Conservation (phyloP, 1,284 basidiomycete genomes). For the Puccinia novopanici region DNA sequence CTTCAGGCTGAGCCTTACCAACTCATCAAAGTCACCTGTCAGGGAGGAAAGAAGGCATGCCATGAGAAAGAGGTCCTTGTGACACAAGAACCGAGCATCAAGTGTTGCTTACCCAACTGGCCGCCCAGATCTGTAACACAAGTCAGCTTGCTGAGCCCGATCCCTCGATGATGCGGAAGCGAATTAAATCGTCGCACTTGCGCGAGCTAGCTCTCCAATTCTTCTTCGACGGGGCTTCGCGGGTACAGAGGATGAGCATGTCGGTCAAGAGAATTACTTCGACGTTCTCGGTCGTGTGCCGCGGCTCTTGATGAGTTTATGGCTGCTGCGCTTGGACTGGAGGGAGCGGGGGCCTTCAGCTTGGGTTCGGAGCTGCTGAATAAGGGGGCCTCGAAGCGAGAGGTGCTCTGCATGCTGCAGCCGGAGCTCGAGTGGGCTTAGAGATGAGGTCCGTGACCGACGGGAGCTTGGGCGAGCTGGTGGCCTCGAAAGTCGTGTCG, state of each 20-base stretch:
- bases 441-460: not conserved
- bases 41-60: not conserved
- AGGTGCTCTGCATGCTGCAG: not conserved
- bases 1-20: not conserved
- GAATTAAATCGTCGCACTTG: slow-evolving; percentile 7
- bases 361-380: not conserved
- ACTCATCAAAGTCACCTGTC: slow-evolving; percentile 15
- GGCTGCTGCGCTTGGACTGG: slow-evolving; percentile 12
- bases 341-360: not conserved
- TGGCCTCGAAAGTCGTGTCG: not conserved
- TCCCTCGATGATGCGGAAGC: not conserved
- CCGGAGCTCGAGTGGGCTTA: not conserved
- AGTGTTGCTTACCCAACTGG: slow-evolving; percentile 1
- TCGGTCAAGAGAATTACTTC: slow-evolving; percentile 20
- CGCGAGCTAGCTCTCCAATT: slow-evolving; percentile 15
- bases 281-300: not conserved
- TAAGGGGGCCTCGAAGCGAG: not conserved
- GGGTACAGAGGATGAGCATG: slow-evolving; percentile 16
- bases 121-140: slow-evolving; percentile 16
- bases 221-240: slow-evolving; percentile 12
- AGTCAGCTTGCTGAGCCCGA: not conserved
- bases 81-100: not conserved
- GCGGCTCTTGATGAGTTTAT: slow-evolving; percentile 10
- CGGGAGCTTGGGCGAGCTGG: not conserved
- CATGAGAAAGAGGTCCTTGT: not conserved